These are phyloP conservation scores for Boletus eberwhitei DNA, from an alignment of 768 basidiomycete species.

Conservation along the genomic window DNA sequence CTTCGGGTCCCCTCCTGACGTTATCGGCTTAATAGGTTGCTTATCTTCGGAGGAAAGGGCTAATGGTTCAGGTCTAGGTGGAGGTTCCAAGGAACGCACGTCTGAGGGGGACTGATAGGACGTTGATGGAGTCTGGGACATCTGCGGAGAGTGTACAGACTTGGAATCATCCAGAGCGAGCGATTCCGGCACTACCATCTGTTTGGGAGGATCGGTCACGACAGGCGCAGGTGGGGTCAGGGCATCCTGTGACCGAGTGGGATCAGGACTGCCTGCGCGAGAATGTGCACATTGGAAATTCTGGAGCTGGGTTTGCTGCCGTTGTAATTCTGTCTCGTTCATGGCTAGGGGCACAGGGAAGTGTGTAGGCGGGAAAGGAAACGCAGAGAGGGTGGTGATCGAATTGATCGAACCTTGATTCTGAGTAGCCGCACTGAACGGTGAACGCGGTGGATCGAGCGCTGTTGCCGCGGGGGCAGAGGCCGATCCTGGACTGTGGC, in stretches of 20 bases:
- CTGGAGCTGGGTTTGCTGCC: conserved; percentile 25
- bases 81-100: neutral
- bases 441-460: conserved; percentile 26
- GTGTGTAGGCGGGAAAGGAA: conserved; percentile 71
- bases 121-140: conserved; percentile 1
- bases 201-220: conserved; percentile 23
- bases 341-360: conserved; percentile 55
- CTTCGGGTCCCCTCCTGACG: neutral
- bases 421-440: conserved; percentile 16
- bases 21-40: neutral
- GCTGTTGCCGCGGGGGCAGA: neutral
- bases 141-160: conserved; percentile 6
- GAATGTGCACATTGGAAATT: conserved; percentile 14
- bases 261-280: conserved; percentile 18
- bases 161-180: neutral
- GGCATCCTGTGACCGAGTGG: neutral
- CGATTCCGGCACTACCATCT: conserved; percentile 9
- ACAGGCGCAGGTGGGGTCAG: conserved; percentile 5
- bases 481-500: conserved; percentile 10
- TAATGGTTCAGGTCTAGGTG: neutral
- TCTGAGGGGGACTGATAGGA: conserved; percentile 4
- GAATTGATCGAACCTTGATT: conserved; percentile 39
- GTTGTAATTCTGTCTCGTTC: conserved; percentile 25
- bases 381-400: conserved; percentile 68
- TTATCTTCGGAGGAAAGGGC: neutral